A percentile compares a stretch with the other conserved stretches of the same genome.
These are phyloP conservation scores for Sclerospora graminicola DNA, from an alignment of 352 stramenopile genomes.

Conservation along the genomic window DNA sequence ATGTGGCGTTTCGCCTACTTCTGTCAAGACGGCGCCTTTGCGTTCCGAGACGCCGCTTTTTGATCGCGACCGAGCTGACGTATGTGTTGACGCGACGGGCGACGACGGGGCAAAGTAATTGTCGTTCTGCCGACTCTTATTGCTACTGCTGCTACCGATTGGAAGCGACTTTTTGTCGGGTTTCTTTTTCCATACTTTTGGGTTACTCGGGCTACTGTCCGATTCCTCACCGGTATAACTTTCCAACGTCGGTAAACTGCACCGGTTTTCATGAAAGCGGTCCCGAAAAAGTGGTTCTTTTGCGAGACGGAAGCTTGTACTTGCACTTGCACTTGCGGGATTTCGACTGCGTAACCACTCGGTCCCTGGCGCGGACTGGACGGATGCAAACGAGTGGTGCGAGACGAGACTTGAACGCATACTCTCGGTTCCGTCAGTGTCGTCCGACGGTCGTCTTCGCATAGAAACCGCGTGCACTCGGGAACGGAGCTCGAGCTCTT, in stretches of 20 bases:
- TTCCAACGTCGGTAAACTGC: constrained; percentile 41
- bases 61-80: neutral
- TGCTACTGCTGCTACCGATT: neutral
- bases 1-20: constrained; percentile 36
- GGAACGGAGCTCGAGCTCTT: constrained; percentile 23
- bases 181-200: constrained; percentile 1
- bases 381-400: constrained; percentile 27
- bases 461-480: constrained; percentile 39
- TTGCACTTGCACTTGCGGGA: constrained; percentile 1
- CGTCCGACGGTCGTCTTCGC: constrained; percentile 30
- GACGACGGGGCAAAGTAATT: constrained; percentile 5
- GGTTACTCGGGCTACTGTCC: constrained; percentile 6
- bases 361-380: constrained; percentile 8
- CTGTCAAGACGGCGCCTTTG: constrained; percentile 46
- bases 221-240: no score
- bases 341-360: constrained; percentile 16
- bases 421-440: constrained; percentile 15
- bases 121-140: constrained; percentile 3
- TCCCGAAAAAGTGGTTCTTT: constrained; percentile 35
- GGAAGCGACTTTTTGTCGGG: no score
- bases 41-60: constrained; percentile 20
- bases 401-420: constrained; percentile 29
- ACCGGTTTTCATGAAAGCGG: constrained; percentile 44
- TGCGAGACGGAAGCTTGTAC: constrained; percentile 9
- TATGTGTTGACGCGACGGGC: no score